These are phyloP conservation scores for Cladorrhinum sp. DNA, from an alignment of 2,329 filamentous ascomycete genomes.

Conservation along the genomic window DNA sequence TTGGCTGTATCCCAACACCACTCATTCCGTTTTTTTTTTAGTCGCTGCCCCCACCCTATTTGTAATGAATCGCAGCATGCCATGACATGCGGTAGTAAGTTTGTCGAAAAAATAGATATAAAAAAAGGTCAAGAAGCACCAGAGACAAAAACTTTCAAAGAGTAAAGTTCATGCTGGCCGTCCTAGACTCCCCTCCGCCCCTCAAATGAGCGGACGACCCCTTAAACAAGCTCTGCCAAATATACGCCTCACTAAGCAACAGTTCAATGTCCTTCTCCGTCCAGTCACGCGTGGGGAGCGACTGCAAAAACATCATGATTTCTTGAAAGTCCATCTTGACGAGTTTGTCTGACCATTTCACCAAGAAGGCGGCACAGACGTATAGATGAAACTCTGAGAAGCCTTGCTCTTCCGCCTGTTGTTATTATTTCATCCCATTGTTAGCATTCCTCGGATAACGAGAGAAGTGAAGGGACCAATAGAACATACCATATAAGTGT, in stretches of 20 bases:
- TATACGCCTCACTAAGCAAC: conserved; percentile 91
- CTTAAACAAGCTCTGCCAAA: conserved; percentile 97
- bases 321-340: conserved; percentile 98
- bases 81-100: no score
- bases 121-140: background rate
- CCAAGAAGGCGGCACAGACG: conserved; percentile 94
- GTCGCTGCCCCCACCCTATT: no score
- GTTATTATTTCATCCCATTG: background rate
- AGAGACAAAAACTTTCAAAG: conserved; percentile 24
- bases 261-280: conserved; percentile 98
- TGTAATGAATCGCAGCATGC: no score
- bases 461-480: background rate
- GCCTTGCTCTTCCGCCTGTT: conserved; percentile 91
- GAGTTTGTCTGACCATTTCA: conserved; percentile 96
- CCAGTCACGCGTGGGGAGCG: conserved; percentile 88
- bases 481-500: conserved; percentile 87
- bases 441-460: background rate
- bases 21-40: no score
- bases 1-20: no score
- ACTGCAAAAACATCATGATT: conserved; percentile 99
- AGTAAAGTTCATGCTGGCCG: conserved; percentile 42
- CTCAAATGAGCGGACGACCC: conserved; percentile 87
- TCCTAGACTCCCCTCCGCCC: conserved; percentile 40
- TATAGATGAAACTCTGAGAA: conserved; percentile 99
- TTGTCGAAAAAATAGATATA: background rate